Evolutionary conservation across 2,329 filamentous ascomycete species (phyloP).

Genomic region (Xylariaceae sp.): DNA sequence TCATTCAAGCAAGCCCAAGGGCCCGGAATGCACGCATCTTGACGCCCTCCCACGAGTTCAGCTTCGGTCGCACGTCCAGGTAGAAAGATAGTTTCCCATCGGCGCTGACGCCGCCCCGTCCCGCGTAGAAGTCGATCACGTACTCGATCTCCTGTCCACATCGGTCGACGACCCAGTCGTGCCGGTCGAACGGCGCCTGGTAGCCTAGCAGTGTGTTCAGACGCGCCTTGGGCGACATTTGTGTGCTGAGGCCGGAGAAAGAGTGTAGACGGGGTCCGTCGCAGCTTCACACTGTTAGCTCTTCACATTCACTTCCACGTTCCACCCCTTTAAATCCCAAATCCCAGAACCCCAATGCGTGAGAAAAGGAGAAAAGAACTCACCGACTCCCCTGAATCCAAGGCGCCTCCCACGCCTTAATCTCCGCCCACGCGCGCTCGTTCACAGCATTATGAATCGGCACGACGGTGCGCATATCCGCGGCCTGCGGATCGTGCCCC

Average conservation of each 20-base stretch:
- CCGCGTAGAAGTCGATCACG: slow-evolving; percentile 96
- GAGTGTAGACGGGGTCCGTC: slow-evolving; percentile 76
- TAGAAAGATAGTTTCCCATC: slow-evolving; percentile 54
- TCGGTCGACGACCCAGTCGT: slow-evolving; percentile 95
- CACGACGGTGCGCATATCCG: slow-evolving; percentile 86
- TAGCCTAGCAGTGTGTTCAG: slow-evolving; percentile 85
- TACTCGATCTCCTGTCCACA: slow-evolving; percentile 86
- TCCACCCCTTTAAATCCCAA: no score
- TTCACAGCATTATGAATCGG: slow-evolving; percentile 99
- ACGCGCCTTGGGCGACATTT: slow-evolving; percentile 75
- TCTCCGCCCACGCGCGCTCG: slow-evolving; percentile 91
- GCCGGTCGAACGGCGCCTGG: slow-evolving; percentile 84
- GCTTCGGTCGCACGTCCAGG: slow-evolving; percentile 62
- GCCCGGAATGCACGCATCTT: slow-evolving; percentile 57
- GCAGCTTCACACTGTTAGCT: slow-evolving; percentile 47
- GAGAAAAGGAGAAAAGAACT: slow-evolving; percentile 19
- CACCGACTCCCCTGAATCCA: slow-evolving; percentile 55
- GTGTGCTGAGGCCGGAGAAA: slow-evolving; percentile 67
- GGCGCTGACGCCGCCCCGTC: slow-evolving; percentile 41
- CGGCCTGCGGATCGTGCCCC: slow-evolving; percentile 62
- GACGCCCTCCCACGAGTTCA: slow-evolving; percentile 62
- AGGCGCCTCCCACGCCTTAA: slow-evolving; percentile 78
- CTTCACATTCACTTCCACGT: background rate
- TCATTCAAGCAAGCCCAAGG: slow-evolving; percentile 42
- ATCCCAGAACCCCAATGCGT: no score